Percentiles rank a stretch among this genome's conserved stretches.
Conservation (phyloP, 2,329 filamentous ascomycete species). For the Tricladium varicosporioides region DNA sequence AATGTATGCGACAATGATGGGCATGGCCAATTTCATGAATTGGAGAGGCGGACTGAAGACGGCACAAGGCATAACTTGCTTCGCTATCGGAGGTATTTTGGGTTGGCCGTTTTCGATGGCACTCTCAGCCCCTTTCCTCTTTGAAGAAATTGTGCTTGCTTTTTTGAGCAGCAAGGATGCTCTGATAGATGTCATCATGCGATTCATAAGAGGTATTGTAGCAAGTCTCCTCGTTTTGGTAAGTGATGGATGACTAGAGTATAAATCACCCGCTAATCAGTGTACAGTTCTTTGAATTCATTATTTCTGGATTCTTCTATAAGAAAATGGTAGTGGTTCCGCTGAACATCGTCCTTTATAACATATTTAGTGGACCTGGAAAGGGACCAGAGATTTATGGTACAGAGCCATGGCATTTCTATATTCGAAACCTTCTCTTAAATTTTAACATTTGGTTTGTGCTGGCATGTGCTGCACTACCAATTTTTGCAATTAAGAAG, state of each 20-base stretch:
- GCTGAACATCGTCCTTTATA: slow-evolving; percentile 94
- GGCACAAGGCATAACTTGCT: slow-evolving; percentile 83
- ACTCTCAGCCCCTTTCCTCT: slow-evolving; percentile 74
- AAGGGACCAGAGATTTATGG: slow-evolving; percentile 89
- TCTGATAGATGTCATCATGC: slow-evolving; percentile 55
- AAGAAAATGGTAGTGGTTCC: slow-evolving; percentile 73
- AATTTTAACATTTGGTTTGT: slow-evolving; percentile 97
- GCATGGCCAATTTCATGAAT: slow-evolving; percentile 86
- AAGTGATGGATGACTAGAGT: slow-evolving; percentile 1
- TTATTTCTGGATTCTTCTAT: slow-evolving; percentile 83
- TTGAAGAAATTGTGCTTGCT: slow-evolving; percentile 69
- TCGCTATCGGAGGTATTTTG: slow-evolving; percentile 78
- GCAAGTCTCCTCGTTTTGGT: slow-evolving; percentile 33
- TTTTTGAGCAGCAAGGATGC: slow-evolving; percentile 55
- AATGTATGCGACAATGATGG: slow-evolving; percentile 91
- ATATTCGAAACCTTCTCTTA: slow-evolving; percentile 82
- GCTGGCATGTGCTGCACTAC: slow-evolving; percentile 71
- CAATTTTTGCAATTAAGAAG: slow-evolving; percentile 74
- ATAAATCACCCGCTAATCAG: neutral
- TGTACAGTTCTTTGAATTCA: slow-evolving; percentile 64
- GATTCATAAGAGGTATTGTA: slow-evolving; percentile 65
- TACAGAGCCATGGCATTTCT: slow-evolving; percentile 96
- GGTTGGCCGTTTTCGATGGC: slow-evolving; percentile 95
- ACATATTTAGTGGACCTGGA: slow-evolving; percentile 78
- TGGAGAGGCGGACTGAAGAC: slow-evolving; percentile 79